phyloP scores from a whole-genome alignment of 371 early-diverging fungal species.

The Mucor racemosus region DNA sequence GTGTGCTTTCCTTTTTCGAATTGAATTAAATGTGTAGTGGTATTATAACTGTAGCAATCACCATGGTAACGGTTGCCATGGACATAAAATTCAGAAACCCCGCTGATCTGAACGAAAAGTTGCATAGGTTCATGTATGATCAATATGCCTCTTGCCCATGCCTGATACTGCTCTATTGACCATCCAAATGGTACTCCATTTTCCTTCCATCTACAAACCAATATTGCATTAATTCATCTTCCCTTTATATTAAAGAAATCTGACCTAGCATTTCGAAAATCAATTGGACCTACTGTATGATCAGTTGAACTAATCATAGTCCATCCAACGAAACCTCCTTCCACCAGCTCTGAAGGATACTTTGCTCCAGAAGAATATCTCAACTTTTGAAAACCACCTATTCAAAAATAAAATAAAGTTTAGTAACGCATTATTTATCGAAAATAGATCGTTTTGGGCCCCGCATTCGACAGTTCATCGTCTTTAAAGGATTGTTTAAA shows the following conservation, averaged over 20 bases:
- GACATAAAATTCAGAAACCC: constrained; percentile 53
- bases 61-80: constrained; percentile 44
- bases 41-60: constrained; percentile 49
- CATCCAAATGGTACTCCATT: constrained; percentile 63
- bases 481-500: too few species aligned
- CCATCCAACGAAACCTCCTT: constrained; percentile 65
- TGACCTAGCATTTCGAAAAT: constrained; percentile 41
- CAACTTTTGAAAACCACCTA: constrained; percentile 64
- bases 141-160: constrained; percentile 52
- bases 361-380: constrained; percentile 43
- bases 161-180: constrained; percentile 59
- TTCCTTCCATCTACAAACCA: constrained; percentile 55
- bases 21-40: constrained; percentile 42
- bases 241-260: background rate
- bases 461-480: background rate
- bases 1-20: constrained; percentile 51
- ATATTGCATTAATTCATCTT: background rate
- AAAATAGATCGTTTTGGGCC: background rate
- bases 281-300: constrained; percentile 57
- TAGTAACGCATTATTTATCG: background rate
- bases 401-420: too few species aligned
- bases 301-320: constrained; percentile 35
- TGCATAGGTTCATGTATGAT: constrained; percentile 16
- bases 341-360: constrained; percentile 71
- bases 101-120: constrained; percentile 44